A percentile compares a stretch with the other conserved stretches of the same genome.
These are phyloP conservation scores for Sergeia podlipaevii DNA, from an alignment of 208 protist genomes.

Conservation along the genomic window DNA sequence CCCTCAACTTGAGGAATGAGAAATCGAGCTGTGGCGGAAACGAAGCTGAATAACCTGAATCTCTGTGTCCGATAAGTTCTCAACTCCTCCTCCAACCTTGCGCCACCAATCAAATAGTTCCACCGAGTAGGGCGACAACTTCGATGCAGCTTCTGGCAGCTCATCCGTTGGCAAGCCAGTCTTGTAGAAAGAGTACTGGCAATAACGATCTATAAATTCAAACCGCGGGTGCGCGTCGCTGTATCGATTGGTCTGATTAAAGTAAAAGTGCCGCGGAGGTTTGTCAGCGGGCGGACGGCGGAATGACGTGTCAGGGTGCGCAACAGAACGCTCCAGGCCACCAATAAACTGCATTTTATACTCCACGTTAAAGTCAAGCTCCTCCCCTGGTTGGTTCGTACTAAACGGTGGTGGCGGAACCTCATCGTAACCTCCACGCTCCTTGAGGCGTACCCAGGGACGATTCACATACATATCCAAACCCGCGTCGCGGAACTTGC, in stretches of 20 bases:
- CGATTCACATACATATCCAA: conserved; percentile 59
- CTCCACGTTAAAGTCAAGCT: conserved; percentile 58
- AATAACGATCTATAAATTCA: conserved; percentile 81
- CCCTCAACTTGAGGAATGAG: too few relatives aligned
- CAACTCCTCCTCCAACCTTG: conserved; percentile 28
- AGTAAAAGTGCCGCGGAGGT: conserved; percentile 51
- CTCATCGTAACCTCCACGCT: conserved; percentile 71
- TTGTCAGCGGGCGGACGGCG: conserved; percentile 32
- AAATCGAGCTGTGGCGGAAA: too few relatives aligned
- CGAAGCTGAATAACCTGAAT: conserved; percentile 69
- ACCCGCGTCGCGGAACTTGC: conserved; percentile 59
- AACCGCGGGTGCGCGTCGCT: conserved; percentile 52
- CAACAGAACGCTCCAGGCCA: conserved; percentile 30
- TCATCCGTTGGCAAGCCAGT: conserved; percentile 54
- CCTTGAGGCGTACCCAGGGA: conserved; percentile 52
- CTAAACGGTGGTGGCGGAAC: conserved; percentile 11
- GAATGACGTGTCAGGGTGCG: conserved; percentile 35
- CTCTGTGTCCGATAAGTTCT: conserved; percentile 74
- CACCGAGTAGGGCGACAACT: conserved; percentile 28
- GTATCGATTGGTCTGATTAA: conserved; percentile 64
- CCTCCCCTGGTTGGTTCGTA: conserved; percentile 14
- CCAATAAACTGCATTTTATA: conserved; percentile 33
- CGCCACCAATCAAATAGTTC: conserved; percentile 73
- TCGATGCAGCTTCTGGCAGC: conserved; percentile 2
- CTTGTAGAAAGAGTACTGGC: conserved; percentile 82